Evolutionary conservation across 2,329 filamentous ascomycete species (phyloP), one percentile per base, ranked within the genome.

Genomic region (Penicillium sp.): DNA sequence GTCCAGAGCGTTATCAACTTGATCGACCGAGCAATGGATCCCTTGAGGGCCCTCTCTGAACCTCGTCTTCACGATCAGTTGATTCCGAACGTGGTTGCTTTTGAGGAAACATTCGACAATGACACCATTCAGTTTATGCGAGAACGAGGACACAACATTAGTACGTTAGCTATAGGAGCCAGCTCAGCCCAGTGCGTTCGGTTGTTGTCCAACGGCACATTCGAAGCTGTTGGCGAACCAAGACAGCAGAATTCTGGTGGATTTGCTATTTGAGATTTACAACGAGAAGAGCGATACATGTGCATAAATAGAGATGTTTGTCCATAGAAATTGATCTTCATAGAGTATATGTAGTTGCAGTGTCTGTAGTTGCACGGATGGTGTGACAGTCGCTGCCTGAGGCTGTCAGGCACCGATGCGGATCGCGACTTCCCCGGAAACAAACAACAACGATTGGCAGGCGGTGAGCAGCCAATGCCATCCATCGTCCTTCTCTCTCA

Each of bases 61-160:
- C 88, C 88, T 0, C 78, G 91, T 8, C 74, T 95, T 21, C 91
- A 96, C 66, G 90, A 96, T 67, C 91, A 96, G 73, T 77, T 96
- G 9, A 77, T 91, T 53, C 91, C 91, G 0, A 87, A 91, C 63
- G 73, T 74, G 49, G 81, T 86, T 1, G 76, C 75, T 0, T 86
- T 94, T 53, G 91, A 96, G 72, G 83, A 83, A 30, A 71, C 71
- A 0, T 95, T 88, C 63, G 80, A 89, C 63, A 86, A 87, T 60
- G 67, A 64, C 1, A 88, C 85, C 0, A 83, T 84, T 5, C 81
- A 77, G 1, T 87, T 81, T 59, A 80, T 96, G 81, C 71, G 74
- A 52, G 73, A 72, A 1, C 76, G 81, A 51, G 89, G 89, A 0
- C 90, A 94, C 67, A 87, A 90, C 65, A 81, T 94, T 2, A 85